phyloP scores from a whole-genome alignment of 441 rosid genomes.

The Melastoma candidum region DNA sequence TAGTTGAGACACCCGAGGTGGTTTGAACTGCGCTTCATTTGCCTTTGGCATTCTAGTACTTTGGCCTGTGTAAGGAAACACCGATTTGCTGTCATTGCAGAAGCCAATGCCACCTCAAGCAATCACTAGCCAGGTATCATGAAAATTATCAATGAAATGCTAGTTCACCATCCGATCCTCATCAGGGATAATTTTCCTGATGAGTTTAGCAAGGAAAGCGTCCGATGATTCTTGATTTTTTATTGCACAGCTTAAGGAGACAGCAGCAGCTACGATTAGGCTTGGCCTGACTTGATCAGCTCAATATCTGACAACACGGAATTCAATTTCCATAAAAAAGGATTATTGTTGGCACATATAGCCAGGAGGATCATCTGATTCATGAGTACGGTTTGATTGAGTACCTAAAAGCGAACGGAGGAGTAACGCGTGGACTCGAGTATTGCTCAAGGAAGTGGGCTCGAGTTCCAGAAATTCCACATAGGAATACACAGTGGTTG shows the following conservation, averaged over 20 bases:
- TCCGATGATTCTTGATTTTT: slow-evolving; percentile 21
- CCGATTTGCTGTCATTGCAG: too few relatives aligned
- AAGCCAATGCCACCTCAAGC: too few relatives aligned
- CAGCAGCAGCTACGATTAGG: slow-evolving; percentile 30
- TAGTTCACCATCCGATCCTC: slow-evolving; percentile 31
- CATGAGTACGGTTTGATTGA: too few relatives aligned
- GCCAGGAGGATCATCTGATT: too few relatives aligned
- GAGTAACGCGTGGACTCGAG: slow-evolving; percentile 31
- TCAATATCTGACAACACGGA: slow-evolving; percentile 24
- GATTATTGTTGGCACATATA: too few relatives aligned
- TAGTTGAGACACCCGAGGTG: neutral
- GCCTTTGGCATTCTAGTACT: slow-evolving; percentile 25
- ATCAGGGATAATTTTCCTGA: slow-evolving; percentile 20
- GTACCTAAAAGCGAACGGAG: slow-evolving; percentile 42
- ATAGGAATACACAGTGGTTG: slow-evolving; percentile 43
- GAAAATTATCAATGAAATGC: too few relatives aligned
- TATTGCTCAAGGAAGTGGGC: slow-evolving; percentile 7
- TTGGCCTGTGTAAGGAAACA: slow-evolving; percentile 23
- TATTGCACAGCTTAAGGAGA: slow-evolving; percentile 26
- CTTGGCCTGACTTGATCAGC: slow-evolving; percentile 43
- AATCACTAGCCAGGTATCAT: too few relatives aligned
- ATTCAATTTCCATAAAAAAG: neutral
- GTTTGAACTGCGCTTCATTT: slow-evolving; percentile 19
- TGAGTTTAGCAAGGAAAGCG: slow-evolving; percentile 7
- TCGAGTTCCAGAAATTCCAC: slow-evolving; percentile 26